Percentiles rank a stretch among this genome's conserved stretches.
These are phyloP conservation scores for Pseudogymnoascus sp. DNA, from an alignment of 2,329 filamentous ascomycete genomes.

Conservation along the genomic window DNA sequence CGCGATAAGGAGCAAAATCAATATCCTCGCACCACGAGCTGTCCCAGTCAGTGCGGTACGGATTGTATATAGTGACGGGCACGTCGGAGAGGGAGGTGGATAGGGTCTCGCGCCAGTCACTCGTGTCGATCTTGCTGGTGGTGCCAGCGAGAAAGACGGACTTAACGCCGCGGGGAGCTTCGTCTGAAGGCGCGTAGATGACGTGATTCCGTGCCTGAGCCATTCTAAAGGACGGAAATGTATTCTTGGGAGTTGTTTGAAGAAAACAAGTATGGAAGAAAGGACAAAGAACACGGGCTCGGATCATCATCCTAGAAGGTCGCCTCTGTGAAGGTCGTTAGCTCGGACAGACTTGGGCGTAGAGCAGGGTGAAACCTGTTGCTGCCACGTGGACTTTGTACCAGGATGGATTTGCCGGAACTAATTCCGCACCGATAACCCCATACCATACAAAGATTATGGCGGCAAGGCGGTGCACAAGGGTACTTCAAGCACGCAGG, in stretches of 20 bases:
- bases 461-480: background rate
- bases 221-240: background rate
- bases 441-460: background rate
- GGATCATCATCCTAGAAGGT: background rate
- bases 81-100: slow-evolving; percentile 32
- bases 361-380: background rate
- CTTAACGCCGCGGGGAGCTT: background rate
- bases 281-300: background rate
- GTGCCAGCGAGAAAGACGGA: slow-evolving; percentile 51
- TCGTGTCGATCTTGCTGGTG: slow-evolving; percentile 33
- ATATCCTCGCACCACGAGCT: slow-evolving; percentile 42
- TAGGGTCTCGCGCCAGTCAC: slow-evolving; percentile 45
- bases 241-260: background rate
- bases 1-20: slow-evolving; percentile 36
- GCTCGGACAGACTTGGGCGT: background rate
- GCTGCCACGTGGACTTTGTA: background rate
- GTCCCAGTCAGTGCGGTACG: slow-evolving; percentile 49
- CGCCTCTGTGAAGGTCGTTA: background rate
- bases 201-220: background rate
- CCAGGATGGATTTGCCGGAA: background rate
- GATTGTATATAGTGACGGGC: slow-evolving; percentile 49
- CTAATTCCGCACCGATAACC: background rate
- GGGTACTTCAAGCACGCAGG: background rate
- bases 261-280: background rate
- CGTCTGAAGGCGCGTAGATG: background rate